A percentile compares a stretch with the other conserved stretches of the same genome.
These are phyloP conservation scores for Punctularia strigosozonata DNA, from an alignment of 768 basidiomycete species.

Conservation along the genomic window DNA sequence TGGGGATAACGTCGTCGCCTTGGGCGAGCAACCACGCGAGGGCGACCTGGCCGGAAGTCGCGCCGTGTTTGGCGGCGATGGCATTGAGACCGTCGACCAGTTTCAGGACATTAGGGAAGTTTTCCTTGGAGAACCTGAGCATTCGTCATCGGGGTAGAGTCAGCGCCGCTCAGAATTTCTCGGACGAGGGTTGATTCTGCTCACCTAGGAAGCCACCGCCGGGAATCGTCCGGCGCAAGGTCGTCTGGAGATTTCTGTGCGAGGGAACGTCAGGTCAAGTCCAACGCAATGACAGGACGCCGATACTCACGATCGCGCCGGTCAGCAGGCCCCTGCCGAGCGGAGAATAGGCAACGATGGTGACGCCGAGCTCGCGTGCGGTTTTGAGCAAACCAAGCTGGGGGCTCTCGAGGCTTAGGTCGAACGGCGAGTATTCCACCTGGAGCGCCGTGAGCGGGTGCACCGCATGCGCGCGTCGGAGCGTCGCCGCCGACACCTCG, in stretches of 20 bases:
- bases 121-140: slow-evolving; percentile 27
- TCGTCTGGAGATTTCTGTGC: slow-evolving; percentile 26
- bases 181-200: too few species aligned
- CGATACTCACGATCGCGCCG: slow-evolving; percentile 25
- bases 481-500: slow-evolving; percentile 14
- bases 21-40: slow-evolving; percentile 41
- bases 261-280: neutral
- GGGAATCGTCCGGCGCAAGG: slow-evolving; percentile 26
- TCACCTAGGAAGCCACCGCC: too few species aligned
- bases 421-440: slow-evolving; percentile 32
- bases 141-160: too few species aligned
- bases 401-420: slow-evolving; percentile 30
- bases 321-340: slow-evolving; percentile 37
- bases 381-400: slow-evolving; percentile 27
- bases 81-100: slow-evolving; percentile 23
- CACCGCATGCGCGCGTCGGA: slow-evolving; percentile 23
- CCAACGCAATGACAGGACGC: too few species aligned
- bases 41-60: slow-evolving; percentile 32
- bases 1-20: slow-evolving; percentile 33
- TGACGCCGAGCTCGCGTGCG: slow-evolving; percentile 30
- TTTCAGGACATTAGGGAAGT: slow-evolving; percentile 32
- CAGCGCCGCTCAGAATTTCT: too few species aligned
- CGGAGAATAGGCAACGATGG: slow-evolving; percentile 35
- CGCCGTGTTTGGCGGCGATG: slow-evolving; percentile 25
- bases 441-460: slow-evolving; percentile 33